Base-by-base conservation (phyloP, 176 grass and related monocot species). In the Oryza coarctata region DNA sequence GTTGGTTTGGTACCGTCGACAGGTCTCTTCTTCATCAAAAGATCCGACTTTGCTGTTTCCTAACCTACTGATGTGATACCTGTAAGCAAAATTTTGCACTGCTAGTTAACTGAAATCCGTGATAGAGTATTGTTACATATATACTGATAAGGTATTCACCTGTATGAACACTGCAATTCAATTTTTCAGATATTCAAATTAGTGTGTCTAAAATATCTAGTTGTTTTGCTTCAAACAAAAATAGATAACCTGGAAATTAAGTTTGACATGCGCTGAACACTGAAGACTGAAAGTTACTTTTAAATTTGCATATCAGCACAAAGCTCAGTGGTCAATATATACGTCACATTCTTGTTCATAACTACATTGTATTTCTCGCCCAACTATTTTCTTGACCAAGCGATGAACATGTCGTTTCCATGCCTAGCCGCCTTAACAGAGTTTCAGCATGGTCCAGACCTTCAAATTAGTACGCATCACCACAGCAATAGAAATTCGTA, bases 11-110 rank as follows among this genome's bases (percentile, higher is more conserved):
- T 66, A 78, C 67, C 73, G 13, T 25, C 7, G 44, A 9, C 26
- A 14, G 28, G 73, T 82, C 88, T 67, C 47, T 86, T 58, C 80
- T 26, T 78, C 71, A 76, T 81, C 4, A 72, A 33, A 40, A 81
- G 52, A 70, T 32, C 83, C 83, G 32, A 22, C 20, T 77, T 72
- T 29, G 26, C 77, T 22, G 77, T 15, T 86, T 74, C 0, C 77
- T 45, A 80, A 80, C 69, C 41, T 73, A 80, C 75, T 31, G 40
- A 52, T 52, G 83, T 50, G 68, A n/a, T 85, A 71, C 22, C 36
- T 32, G 5, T 29, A 36, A 35, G n/a, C 1, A 9, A 12, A 64
- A 45, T 12, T 67, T 57, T 35, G 52, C 17, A 6, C 7, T 12
- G 61, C 5, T 22, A 22, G 27, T 14, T 36, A 49, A 36, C 71